These are phyloP conservation scores for Ceratocystis cacaofunesta DNA, from an alignment of 2,329 filamentous ascomycete species.

Conservation along the genomic window DNA sequence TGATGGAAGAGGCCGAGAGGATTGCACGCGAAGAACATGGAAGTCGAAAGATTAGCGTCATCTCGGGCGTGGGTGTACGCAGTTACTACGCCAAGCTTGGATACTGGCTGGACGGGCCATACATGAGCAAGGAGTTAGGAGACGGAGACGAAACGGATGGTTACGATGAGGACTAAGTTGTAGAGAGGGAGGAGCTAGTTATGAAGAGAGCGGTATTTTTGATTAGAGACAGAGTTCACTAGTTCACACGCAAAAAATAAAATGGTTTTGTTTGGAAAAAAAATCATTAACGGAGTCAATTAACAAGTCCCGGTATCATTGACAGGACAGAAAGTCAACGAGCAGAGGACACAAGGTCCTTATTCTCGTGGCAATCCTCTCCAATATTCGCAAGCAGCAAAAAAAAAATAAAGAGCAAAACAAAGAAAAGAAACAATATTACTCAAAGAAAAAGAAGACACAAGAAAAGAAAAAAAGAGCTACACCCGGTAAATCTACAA, in stretches of 20 bases:
- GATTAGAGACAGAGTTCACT: not conserved
- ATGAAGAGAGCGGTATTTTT: conserved; percentile 15
- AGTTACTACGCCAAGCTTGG: conserved; percentile 91
- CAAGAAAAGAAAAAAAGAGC: conserved; percentile 3
- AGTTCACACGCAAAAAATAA: not conserved
- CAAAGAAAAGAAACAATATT: conserved; percentile 12
- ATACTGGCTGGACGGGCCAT: conserved; percentile 85
- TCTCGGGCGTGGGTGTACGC: conserved; percentile 90
- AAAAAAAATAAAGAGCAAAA: not conserved
- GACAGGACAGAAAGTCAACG: conserved; percentile 1
- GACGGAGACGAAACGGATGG: conserved; percentile 3
- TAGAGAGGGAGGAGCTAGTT: not conserved
- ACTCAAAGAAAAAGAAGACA: conserved; percentile 3
- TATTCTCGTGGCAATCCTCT: not conserved
- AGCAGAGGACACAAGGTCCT: conserved; percentile 1
- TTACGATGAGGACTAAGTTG: conserved; percentile 9
- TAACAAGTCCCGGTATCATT: conserved; percentile 3
- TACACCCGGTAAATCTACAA: conserved; percentile 5
- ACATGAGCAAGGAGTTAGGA: conserved; percentile 43
- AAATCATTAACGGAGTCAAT: conserved; percentile 2
- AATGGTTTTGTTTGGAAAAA: not conserved
- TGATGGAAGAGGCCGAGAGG: conserved; percentile 96
- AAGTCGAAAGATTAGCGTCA: conserved; percentile 87
- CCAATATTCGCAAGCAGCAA: not conserved
- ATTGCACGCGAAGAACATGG: conserved; percentile 92